phyloP scores from a whole-genome alignment of 2,329 filamentous ascomycete genomes.

The Aureobasidium lini region DNA sequence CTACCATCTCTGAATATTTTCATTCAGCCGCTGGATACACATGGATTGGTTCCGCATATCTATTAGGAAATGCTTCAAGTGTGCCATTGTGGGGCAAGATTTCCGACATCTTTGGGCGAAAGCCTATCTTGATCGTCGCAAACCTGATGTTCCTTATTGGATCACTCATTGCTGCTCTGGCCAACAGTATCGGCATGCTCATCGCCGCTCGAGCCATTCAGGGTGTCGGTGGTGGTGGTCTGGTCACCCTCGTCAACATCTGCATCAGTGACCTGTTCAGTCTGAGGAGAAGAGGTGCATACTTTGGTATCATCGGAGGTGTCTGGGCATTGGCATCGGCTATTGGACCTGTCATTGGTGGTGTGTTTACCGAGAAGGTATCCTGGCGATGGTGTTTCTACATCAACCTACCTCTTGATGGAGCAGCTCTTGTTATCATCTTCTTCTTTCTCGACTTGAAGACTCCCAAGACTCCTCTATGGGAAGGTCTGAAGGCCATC shows the following conservation, averaged over 20 bases:
- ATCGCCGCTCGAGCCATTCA: constrained; percentile 56
- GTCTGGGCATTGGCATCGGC: constrained; percentile 60
- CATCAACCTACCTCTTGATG: constrained; percentile 51
- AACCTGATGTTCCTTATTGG: constrained; percentile 57
- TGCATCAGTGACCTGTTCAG: constrained; percentile 57
- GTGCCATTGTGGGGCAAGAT: constrained; percentile 56
- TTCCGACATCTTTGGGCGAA: constrained; percentile 61
- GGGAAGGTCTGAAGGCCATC: constrained; percentile 55
- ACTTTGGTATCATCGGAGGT: constrained; percentile 58
- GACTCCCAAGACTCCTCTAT: constrained; percentile 56
- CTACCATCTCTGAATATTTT: constrained; percentile 51
- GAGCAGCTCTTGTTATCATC: constrained; percentile 50
- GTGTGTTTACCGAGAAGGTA: constrained; percentile 52
- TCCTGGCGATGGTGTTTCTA: constrained; percentile 41
- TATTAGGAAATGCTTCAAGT: constrained; percentile 42
- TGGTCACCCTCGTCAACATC: constrained; percentile 58
- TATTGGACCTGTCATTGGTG: constrained; percentile 61
- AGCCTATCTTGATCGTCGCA: constrained; percentile 52
- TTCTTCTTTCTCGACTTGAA: constrained; percentile 59
- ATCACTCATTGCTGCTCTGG: constrained; percentile 52
- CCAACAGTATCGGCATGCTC: constrained; percentile 54
- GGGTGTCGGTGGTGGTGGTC: constrained; percentile 55
- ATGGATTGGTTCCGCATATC: constrained; percentile 48
- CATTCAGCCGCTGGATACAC: constrained; percentile 43
- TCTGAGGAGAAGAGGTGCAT: constrained; percentile 48